phyloP scores from a whole-genome alignment of 306 rosid species.

The Betula pendula region DNA sequence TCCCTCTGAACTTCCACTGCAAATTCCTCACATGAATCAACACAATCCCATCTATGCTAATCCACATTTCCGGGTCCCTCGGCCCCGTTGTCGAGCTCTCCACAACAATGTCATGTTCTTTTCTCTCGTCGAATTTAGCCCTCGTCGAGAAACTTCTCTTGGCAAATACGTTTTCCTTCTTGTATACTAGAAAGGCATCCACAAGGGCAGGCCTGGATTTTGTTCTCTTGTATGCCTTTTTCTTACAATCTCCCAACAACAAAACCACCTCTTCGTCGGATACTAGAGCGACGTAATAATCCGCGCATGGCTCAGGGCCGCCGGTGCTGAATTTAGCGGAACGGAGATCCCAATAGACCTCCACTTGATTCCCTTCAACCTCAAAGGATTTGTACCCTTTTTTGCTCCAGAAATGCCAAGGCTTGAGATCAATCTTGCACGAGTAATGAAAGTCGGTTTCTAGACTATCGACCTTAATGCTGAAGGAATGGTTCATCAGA shows the following conservation, averaged over 20 bases:
- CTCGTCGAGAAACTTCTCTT: constrained; percentile 71
- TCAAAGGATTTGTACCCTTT: constrained; percentile 71
- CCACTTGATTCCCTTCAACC: constrained; percentile 55
- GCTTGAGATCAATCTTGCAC: constrained; percentile 77
- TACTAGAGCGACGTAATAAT: constrained; percentile 66
- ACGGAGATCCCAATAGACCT: constrained; percentile 80
- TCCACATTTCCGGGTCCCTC: constrained; percentile 91
- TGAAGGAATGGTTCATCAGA: constrained; percentile 63
- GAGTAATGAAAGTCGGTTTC: constrained; percentile 53
- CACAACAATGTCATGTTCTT: constrained; percentile 73
- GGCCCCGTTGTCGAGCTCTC: constrained; percentile 61
- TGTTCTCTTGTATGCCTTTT: constrained; percentile 84
- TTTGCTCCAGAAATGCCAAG: constrained; percentile 86
- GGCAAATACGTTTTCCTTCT: constrained; percentile 79
- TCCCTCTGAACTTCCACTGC: constrained; percentile 93
- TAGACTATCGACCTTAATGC: constrained; percentile 50
- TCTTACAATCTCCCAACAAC: constrained; percentile 77
- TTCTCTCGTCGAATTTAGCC: constrained; percentile 61
- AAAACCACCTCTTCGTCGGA: constrained; percentile 74
- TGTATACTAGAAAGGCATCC: constrained; percentile 53
- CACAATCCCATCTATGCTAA: constrained; percentile 84
- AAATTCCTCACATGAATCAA: constrained; percentile 74
- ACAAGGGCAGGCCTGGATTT: constrained; percentile 50
- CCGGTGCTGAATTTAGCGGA: constrained; percentile 57
- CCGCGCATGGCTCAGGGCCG: constrained; percentile 68